phyloP scores from a whole-genome alignment of 2,329 filamentous ascomycete genomes.

The Madurella mycetomatis region DNA sequence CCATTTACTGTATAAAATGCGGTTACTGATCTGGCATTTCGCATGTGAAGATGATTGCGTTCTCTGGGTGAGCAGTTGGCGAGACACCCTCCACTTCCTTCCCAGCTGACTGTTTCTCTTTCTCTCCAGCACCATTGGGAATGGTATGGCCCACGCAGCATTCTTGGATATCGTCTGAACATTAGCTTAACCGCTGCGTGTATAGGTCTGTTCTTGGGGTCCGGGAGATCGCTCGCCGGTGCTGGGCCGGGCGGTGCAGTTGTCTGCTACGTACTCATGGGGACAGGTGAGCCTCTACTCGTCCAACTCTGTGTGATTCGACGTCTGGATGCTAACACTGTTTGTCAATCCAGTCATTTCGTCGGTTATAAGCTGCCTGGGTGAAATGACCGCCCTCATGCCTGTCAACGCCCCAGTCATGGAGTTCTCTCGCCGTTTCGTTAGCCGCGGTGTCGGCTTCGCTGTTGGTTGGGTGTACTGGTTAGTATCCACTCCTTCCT shows the following conservation, averaged over 20 bases:
- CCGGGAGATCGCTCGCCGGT: conserved; percentile 36
- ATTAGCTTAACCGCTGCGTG: not conserved
- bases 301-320: not conserved
- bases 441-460: conserved; percentile 36
- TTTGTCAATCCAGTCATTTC: conserved; percentile 32
- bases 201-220: conserved; percentile 39
- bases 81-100: not conserved
- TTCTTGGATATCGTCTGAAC: not conserved
- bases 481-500: conserved; percentile 19
- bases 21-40: conserved; percentile 1
- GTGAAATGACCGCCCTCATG: conserved; percentile 38
- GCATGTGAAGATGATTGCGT: conserved; percentile 38
- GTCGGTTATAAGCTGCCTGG: conserved; percentile 39
- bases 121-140: conserved; percentile 34
- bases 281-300: conserved; percentile 24
- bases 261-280: conserved; percentile 39
- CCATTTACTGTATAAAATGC: not conserved
- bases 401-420: conserved; percentile 38
- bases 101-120: not conserved
- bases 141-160: conserved; percentile 29
- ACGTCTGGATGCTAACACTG: not conserved
- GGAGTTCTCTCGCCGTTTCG: conserved; percentile 36
- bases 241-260: conserved; percentile 39
- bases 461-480: conserved; percentile 38
- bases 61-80: conserved; percentile 35